Evolutionary conservation across 208 protist genomes (phyloP).

Genomic region (Trypanosoma melophagium): DNA sequence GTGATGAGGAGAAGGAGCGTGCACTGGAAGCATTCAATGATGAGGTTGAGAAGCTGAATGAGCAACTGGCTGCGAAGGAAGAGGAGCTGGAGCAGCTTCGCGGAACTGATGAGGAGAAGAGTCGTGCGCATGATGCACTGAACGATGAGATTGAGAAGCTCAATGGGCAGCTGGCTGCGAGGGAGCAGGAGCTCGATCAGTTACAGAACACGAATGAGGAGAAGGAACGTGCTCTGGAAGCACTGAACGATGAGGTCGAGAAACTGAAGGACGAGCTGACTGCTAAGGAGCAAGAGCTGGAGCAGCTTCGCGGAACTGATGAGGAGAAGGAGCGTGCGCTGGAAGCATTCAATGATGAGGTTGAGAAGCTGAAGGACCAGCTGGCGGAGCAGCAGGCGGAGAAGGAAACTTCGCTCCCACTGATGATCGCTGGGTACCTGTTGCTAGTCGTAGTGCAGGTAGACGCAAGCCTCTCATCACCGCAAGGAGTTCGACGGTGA

Average conservation of each 20-base stretch:
- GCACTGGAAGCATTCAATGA: too few species aligned
- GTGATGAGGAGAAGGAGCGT: too few species aligned
- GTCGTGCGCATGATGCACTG: too few species aligned
- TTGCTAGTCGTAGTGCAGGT: not conserved
- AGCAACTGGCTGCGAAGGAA: too few species aligned
- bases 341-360: not conserved
- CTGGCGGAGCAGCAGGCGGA: conserved; percentile 8
- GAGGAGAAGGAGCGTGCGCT: not conserved
- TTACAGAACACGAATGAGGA: not conserved
- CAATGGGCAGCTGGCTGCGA: not conserved
- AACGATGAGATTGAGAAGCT: conserved; percentile 1
- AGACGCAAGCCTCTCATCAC: not conserved
- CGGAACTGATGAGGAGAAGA: too few species aligned
- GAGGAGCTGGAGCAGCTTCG: too few species aligned
- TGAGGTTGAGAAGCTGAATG: too few species aligned
- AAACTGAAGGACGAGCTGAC: conserved; percentile 23
- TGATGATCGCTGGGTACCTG: not conserved
- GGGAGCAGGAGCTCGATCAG: conserved; percentile 2
- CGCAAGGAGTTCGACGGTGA: not conserved
- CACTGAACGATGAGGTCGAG: conserved; percentile 17
- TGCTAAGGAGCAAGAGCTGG: conserved; percentile 14
- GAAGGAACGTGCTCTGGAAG: conserved; percentile 7
- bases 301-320: not conserved
- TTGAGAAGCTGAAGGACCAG: not conserved
- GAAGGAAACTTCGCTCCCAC: not conserved